Percentiles rank a stretch among this genome's conserved stretches.
phyloP scores from a whole-genome alignment of 2,329 filamentous ascomycete genomes.

The Graphilbum fragrans region DNA sequence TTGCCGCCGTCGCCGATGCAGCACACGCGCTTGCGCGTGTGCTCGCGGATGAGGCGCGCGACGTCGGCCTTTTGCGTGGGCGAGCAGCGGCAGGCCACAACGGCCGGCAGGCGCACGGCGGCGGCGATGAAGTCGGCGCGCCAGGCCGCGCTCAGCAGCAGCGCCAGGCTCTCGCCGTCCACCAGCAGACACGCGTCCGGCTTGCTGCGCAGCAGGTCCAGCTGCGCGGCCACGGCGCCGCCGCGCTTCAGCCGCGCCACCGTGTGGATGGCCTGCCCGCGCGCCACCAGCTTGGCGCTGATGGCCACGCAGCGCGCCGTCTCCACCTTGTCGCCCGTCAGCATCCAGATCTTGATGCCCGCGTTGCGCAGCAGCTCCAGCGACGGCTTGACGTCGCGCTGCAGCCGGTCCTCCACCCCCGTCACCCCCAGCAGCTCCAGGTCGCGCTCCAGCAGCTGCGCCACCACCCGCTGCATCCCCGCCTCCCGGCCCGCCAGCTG shows the following conservation, averaged over 20 bases:
- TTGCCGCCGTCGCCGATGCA: constrained; percentile 98
- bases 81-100: constrained; percentile 92
- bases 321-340: constrained; percentile 97
- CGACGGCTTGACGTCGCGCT: constrained; percentile 89
- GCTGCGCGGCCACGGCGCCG: constrained; percentile 69
- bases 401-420: constrained; percentile 92
- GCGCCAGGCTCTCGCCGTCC: constrained; percentile 77
- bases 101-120: constrained; percentile 77
- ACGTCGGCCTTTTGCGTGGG: constrained; percentile 96
- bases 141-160: constrained; percentile 68
- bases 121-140: constrained; percentile 75
- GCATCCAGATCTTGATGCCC: constrained; percentile 99
- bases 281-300: constrained; percentile 82
- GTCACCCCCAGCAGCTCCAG: constrained; percentile 94
- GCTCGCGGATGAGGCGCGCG: constrained; percentile 76
- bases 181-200: constrained; percentile 81
- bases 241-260: constrained; percentile 76
- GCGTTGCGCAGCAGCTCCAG: constrained; percentile 91
- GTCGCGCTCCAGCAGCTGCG: constrained; percentile 72
- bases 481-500: constrained; percentile 69
- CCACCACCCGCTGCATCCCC: constrained; percentile 69
- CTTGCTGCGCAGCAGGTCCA: constrained; percentile 81
- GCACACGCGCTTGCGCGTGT: constrained; percentile 90
- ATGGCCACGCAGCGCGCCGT: constrained; percentile 94
- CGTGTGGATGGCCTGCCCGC: constrained; percentile 93